Evolutionary conservation across 352 stramenopile genomes (phyloP).

Genomic region (Phytopythium boreale): DNA sequence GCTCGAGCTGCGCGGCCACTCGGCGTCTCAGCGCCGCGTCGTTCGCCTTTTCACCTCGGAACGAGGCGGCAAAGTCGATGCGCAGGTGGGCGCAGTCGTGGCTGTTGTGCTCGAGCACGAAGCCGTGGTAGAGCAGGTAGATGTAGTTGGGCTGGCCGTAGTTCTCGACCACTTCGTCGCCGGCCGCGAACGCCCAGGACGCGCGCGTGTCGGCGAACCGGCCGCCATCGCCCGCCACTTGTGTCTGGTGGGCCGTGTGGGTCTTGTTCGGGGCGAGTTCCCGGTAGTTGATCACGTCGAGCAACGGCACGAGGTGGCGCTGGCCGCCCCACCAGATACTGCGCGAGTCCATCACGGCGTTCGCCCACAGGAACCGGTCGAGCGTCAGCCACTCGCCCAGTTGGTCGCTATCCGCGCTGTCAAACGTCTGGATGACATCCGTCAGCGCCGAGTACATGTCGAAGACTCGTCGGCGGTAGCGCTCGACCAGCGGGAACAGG

Average conservation of each 20-base stretch:
- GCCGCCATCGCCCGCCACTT: conserved; percentile 16
- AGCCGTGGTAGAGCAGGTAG: conserved; percentile 92
- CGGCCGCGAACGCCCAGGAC: conserved; percentile 55
- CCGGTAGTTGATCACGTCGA: conserved; percentile 94
- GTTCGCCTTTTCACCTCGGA: background rate
- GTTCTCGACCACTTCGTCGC: conserved; percentile 90
- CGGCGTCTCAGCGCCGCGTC: background rate
- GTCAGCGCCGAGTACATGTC: conserved; percentile 1
- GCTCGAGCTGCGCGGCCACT: conserved; percentile 4
- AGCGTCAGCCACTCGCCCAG: conserved; percentile 46
- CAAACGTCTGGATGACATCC: conserved; percentile 5
- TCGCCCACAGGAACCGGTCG: conserved; percentile 75
- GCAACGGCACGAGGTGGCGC: conserved; percentile 90
- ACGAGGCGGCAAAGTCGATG: conserved; percentile 22
- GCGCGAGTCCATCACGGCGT: conserved; percentile 85
- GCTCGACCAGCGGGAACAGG: conserved; percentile 28
- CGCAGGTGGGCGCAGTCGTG: conserved; percentile 83
- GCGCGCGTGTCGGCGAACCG: conserved; percentile 66
- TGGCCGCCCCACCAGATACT: conserved; percentile 92
- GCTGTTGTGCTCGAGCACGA: conserved; percentile 74
- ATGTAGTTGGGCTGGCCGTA: conserved; percentile 94
- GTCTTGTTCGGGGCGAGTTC: conserved; percentile 24
- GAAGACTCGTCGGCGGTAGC: conserved; percentile 33
- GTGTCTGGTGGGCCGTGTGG: conserved; percentile 55
- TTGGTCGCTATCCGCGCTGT: background rate